A percentile compares a stretch with the other conserved stretches of the same genome.
Conservation (phyloP, 345 rosid species). For the Durio zibethinus region DNA sequence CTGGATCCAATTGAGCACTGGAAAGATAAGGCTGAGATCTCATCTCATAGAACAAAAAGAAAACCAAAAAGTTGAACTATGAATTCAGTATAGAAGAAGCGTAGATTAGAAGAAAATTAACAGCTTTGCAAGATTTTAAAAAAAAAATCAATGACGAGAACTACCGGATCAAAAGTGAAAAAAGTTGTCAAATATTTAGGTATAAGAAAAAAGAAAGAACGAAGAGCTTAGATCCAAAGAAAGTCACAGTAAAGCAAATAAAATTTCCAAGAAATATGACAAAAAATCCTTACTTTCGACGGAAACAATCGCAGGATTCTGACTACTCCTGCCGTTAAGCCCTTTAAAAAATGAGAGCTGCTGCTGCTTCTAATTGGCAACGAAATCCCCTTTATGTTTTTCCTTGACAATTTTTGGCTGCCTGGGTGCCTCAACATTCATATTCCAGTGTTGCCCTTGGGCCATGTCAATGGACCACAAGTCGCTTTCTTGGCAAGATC, state of each 20-base stretch:
- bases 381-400: background rate
- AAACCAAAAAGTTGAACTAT: background rate
- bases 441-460: constrained; percentile 29
- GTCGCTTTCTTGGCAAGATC: constrained; percentile 19
- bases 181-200: background rate
- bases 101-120: background rate
- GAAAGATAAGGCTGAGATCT: constrained; percentile 17
- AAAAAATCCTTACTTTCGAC: background rate
- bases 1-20: constrained; percentile 25
- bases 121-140: background rate
- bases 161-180: constrained; percentile 5
- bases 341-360: background rate
- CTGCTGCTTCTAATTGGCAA: constrained; percentile 6
- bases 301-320: constrained; percentile 15
- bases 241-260: background rate
- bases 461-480: background rate
- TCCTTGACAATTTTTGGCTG: background rate
- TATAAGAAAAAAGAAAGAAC: background rate
- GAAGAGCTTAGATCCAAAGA: constrained; percentile 11
- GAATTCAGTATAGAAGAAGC: background rate
- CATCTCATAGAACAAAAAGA: background rate
- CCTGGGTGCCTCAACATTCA: background rate
- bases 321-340: background rate
- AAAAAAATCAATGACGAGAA: background rate
- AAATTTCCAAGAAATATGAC: background rate